A percentile compares a stretch with the other conserved stretches of the same genome.
phyloP scores from a whole-genome alignment of 176 grass and related monocot species.

The Oryza meyeriana region DNA sequence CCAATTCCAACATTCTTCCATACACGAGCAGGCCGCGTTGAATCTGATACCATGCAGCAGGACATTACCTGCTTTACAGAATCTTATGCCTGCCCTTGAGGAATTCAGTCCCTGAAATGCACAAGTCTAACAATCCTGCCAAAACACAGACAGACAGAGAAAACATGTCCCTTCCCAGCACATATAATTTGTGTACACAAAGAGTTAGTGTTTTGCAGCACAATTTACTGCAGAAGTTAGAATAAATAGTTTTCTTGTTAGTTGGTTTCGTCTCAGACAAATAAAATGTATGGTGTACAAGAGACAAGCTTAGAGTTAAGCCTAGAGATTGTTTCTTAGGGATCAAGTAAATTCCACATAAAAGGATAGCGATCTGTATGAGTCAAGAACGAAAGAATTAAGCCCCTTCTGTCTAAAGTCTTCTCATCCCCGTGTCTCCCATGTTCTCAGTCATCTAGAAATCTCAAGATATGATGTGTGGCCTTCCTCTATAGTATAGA shows the following conservation, averaged over 20 bases:
- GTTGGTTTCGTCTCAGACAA: not conserved
- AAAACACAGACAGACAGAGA: conserved; percentile 2
- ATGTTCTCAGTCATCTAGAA: not conserved
- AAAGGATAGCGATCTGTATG: not conserved
- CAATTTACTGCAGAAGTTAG: not conserved
- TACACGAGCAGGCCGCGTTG: not conserved
- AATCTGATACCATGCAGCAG: conserved; percentile 27
- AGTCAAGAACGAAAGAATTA: not conserved
- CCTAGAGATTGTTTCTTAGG: not conserved
- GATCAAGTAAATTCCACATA: not conserved
- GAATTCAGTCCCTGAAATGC: conserved; percentile 5
- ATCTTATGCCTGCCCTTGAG: conserved; percentile 8
- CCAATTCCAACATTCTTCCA: conserved; percentile 12
- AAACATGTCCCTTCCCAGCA: not conserved
- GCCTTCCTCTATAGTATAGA: not conserved
- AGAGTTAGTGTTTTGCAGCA: not conserved
- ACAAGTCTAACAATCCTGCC: not conserved
- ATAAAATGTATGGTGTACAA: not conserved
- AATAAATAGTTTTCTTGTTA: not conserved
- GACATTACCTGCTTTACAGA: not conserved
- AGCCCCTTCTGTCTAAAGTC: not conserved
- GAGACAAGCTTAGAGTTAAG: not conserved
- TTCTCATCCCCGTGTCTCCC: not conserved
- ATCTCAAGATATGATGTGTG: not conserved
- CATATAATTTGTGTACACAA: not conserved